phyloP scores from a whole-genome alignment of 169 alveolate genomes.

The Eimeria nieschulzi region DNA sequence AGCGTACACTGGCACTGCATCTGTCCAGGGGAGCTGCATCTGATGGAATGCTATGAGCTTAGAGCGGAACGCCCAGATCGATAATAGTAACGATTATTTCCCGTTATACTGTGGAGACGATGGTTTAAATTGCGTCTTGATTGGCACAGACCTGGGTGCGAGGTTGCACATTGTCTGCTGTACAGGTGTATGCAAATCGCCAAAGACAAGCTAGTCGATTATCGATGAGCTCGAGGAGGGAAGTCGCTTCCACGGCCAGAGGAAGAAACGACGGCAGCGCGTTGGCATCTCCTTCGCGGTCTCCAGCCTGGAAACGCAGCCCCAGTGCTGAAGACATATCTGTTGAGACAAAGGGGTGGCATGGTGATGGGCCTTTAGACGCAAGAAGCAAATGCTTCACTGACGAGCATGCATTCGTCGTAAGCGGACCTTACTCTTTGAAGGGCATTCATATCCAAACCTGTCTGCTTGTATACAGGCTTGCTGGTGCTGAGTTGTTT shows the following conservation, averaged over 20 bases:
- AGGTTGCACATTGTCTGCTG: background rate
- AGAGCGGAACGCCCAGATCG: too few species aligned
- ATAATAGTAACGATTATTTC: too few species aligned
- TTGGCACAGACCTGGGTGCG: too few species aligned
- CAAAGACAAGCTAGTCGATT: conserved; percentile 4
- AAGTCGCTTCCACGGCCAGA: background rate
- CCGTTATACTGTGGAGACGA: too few species aligned
- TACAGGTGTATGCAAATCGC: conserved; percentile 43
- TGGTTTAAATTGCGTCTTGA: too few species aligned
- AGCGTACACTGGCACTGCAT: too few species aligned
- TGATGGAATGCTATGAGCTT: too few species aligned
- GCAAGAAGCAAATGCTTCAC: conserved; percentile 70
- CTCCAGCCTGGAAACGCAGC: conserved; percentile 44
- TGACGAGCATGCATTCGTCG: conserved; percentile 70
- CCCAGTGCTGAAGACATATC: conserved; percentile 53
- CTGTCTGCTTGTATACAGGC: too few species aligned
- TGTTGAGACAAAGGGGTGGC: conserved; percentile 56
- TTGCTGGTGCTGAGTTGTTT: too few species aligned
- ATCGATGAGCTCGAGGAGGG: background rate
- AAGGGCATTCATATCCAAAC: too few species aligned
- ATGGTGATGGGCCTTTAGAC: conserved; percentile 71
- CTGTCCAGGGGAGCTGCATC: too few species aligned
- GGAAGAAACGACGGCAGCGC: conserved; percentile 17
- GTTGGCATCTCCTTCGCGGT: background rate
- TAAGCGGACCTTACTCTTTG: background rate